Base-by-base conservation (phyloP, 495 filamentous ascomycete genomes). In the Bacidia rubella region DNA sequence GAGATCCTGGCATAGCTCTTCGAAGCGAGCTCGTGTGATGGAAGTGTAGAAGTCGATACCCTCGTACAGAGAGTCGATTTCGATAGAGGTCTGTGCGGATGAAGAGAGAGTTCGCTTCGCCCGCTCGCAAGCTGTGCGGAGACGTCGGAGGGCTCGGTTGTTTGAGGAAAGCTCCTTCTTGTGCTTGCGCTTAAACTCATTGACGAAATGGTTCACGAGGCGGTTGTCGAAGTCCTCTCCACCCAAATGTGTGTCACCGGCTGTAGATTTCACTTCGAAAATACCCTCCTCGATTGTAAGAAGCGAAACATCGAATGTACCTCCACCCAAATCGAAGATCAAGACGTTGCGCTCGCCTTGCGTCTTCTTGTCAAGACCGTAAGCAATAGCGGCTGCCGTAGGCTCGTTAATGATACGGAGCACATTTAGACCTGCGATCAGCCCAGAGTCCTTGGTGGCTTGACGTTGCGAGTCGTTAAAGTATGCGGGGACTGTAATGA, bases 381-480 rank as follows among this genome's bases (percentile, higher is more conserved):
- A 98, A 62, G 93, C 89, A 61, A 95, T 94, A 55, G 92, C 92
- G 47, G 92, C 92, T 38, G 92, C 92, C 39, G 92, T 96, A 49
- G 92, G 92, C 77, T 96, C 92, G 80, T 98, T 96, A 76, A 96
- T 96, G 78, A 96, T 95, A 79, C 92, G 92, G 71, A 96, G 89
- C 54, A 96, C 86, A 74, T 98, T 96, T 51, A 98, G 79, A 66
- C 90, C 92, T 60, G 90, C 80, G 68, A 98, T 98, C 66, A 90
- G 83, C 79, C 92, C 92, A 61, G 92, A 86, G 67, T 98, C 92
- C 79, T 98, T 98, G 71, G 92, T 98, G 54, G 92, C 90, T 73
- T 96, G 90, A 71, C 90, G 87, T 75, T 98, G 92, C 63, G 90
- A 93, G 80, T 96, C 92, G 77, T 96, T 98, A 86, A 98, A 98